Percentiles rank a stretch among this genome's conserved stretches.
These are phyloP conservation scores for Pichia sporocuriosa DNA, from an alignment of 805 yeast species.

Conservation along the genomic window DNA sequence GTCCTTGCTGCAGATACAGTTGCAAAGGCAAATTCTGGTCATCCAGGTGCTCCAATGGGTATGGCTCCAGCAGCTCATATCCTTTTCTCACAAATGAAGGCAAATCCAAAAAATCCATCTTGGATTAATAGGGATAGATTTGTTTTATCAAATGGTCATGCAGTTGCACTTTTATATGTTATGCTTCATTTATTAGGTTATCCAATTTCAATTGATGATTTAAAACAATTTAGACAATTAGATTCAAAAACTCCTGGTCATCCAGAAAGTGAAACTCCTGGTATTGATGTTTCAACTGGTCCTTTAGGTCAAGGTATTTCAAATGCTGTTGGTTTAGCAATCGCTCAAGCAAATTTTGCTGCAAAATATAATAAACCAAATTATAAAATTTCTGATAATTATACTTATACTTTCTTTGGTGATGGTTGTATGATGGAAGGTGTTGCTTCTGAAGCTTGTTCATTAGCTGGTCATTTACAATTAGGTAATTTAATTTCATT, in stretches of 20 bases:
- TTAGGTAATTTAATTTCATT: slow-evolving; percentile 89
- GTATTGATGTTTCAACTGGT: slow-evolving; percentile 97
- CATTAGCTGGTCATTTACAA: slow-evolving; percentile 94
- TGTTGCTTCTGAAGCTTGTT: slow-evolving; percentile 87
- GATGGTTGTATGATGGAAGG: slow-evolving; percentile 99
- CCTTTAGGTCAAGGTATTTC: slow-evolving; percentile 98
- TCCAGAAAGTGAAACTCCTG: slow-evolving; percentile 89
- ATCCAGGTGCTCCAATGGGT: slow-evolving; percentile 99
- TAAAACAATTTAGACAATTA: slow-evolving; percentile 84
- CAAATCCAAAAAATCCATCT: slow-evolving; percentile 85
- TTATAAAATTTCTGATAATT: slow-evolving; percentile 62
- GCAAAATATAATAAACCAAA: slow-evolving; percentile 91
- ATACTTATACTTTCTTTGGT: slow-evolving; percentile 79
- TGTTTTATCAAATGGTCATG: slow-evolving; percentile 94
- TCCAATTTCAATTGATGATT: slow-evolving; percentile 73
- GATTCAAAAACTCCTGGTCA: slow-evolving; percentile 95
- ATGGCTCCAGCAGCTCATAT: slow-evolving; percentile 94
- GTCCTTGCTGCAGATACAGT: slow-evolving; percentile 83
- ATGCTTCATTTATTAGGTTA: slow-evolving; percentile 83
- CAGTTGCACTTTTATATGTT: slow-evolving; percentile 83
- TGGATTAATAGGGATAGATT: slow-evolving; percentile 97
- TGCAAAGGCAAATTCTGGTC: slow-evolving; percentile 88
- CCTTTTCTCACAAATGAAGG: slow-evolving; percentile 69
- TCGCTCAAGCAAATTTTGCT: slow-evolving; percentile 87
- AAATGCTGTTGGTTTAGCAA: slow-evolving; percentile 94